These are phyloP conservation scores for Curvularia spicifera DNA, from an alignment of 2,329 filamentous ascomycete species.

Conservation along the genomic window DNA sequence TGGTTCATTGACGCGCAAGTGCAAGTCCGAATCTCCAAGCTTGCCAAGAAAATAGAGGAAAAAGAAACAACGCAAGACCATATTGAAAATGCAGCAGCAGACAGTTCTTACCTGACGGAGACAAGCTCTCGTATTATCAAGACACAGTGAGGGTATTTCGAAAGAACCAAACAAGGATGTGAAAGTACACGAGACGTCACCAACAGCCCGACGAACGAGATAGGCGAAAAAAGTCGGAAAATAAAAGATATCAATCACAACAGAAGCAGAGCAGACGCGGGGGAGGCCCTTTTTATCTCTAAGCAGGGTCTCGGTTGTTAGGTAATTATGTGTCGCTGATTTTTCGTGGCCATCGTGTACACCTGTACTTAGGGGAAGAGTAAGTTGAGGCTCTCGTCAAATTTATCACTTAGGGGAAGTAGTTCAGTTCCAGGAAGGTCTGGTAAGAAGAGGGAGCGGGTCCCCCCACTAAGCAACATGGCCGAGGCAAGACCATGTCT, in stretches of 20 bases:
- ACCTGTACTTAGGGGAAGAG: conserved; percentile 45
- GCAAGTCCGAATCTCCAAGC: not conserved
- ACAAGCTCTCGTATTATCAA: not conserved
- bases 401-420: conserved; percentile 43
- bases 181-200: not conserved
- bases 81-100: not conserved
- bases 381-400: conserved; percentile 27
- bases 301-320: conserved; percentile 38
- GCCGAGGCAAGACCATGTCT: conserved; percentile 22
- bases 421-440: conserved; percentile 28
- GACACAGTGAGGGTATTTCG: not conserved
- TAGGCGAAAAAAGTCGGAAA: not conserved
- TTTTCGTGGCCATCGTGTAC: conserved; percentile 35
- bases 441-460: conserved; percentile 16
- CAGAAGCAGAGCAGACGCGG: conserved; percentile 23
- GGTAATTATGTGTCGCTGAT: conserved; percentile 41
- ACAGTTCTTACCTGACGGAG: conserved; percentile 1
- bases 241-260: conserved; percentile 2
- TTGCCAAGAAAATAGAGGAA: conserved; percentile 1
- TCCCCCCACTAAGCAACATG: conserved; percentile 36
- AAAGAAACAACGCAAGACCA: conserved; percentile 1
- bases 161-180: not conserved
- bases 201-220: not conserved
- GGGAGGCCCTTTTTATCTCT: conserved; percentile 37
- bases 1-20: conserved; percentile 4